Evolutionary conservation across 2,329 filamentous ascomycete species (phyloP).

Genomic region (Dichotomopilus funicola): DNA sequence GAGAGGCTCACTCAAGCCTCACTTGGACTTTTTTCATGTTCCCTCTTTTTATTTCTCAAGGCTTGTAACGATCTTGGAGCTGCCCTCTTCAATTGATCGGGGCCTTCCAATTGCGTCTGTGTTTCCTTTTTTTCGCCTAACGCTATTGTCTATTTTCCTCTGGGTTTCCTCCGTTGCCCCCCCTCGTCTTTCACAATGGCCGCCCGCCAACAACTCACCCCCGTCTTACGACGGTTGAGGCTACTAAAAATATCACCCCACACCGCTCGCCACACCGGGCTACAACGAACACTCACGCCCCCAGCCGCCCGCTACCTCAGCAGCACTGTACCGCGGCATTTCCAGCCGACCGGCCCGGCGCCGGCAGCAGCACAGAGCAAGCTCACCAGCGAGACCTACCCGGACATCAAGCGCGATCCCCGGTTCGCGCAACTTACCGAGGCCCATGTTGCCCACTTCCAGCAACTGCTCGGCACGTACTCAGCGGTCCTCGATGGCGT

Average conservation of each 20-base stretch:
- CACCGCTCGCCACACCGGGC: conserved; percentile 12
- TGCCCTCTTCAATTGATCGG: not conserved
- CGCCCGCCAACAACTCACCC: conserved; percentile 18
- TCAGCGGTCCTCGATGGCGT: conserved; percentile 82
- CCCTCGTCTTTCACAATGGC: conserved; percentile 13
- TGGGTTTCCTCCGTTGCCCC: not conserved
- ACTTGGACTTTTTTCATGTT: not conserved
- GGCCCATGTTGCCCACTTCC: conserved; percentile 80
- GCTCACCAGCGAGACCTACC: conserved; percentile 82
- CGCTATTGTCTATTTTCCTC: not conserved
- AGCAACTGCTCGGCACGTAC: conserved; percentile 67
- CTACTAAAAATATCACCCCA: conserved; percentile 14
- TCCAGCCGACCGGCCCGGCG: conserved; percentile 10
- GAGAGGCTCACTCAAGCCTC: not conserved
- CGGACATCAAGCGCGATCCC: conserved; percentile 70
- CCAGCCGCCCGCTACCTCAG: conserved; percentile 17
- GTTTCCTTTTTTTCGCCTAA: not conserved
- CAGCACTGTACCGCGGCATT: conserved; percentile 12
- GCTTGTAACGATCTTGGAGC: not conserved
- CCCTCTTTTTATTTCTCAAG: not conserved
- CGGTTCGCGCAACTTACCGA: conserved; percentile 67
- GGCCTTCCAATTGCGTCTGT: not conserved
- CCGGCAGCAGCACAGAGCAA: conserved; percentile 35
- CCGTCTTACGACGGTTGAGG: conserved; percentile 17
- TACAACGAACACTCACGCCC: conserved; percentile 13